Evolutionary conservation across 1,284 basidiomycete species (phyloP).

Genomic region (Rhodotorula sp.): DNA sequence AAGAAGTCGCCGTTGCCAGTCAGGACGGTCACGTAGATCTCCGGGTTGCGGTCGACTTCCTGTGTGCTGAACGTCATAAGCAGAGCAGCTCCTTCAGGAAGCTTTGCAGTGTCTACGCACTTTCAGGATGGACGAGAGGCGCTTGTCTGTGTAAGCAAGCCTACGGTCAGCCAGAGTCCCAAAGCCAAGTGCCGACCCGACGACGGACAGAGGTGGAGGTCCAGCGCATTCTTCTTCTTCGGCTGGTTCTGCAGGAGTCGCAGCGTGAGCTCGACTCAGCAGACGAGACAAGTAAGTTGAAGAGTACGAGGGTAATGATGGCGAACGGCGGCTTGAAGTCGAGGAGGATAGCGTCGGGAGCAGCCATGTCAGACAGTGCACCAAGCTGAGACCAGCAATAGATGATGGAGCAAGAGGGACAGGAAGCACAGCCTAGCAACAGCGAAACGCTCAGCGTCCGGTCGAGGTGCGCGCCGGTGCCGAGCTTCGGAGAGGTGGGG

Average conservation of each 20-base stretch:
- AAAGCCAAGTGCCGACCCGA: accelerated
- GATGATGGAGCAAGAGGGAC: no score
- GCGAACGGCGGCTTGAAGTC: constrained; percentile 33
- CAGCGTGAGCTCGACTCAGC: neutral
- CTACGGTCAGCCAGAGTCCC: neutral
- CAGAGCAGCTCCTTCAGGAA: accelerated
- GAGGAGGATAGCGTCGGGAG: constrained; percentile 22
- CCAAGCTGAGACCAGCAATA: neutral
- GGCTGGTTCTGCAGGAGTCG: constrained; percentile 22
- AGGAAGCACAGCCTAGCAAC: no score
- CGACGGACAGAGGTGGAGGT: constrained; percentile 21
- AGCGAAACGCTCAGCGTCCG: no score
- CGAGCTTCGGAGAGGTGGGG: no score
- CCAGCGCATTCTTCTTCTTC: constrained; percentile 37
- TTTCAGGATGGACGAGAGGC: constrained; percentile 4
- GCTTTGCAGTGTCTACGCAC: neutral
- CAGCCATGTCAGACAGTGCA: neutral
- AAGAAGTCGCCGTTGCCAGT: constrained; percentile 37
- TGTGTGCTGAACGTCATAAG: neutral
- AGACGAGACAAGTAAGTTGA: neutral
- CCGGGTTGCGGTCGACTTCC: constrained; percentile 22
- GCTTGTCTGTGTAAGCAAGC: constrained; percentile 1
- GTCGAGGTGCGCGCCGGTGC: no score
- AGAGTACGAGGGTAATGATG: constrained; percentile 31
- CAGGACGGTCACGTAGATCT: constrained; percentile 32